Base-by-base conservation (phyloP, 2,329 filamentous ascomycete species). In the Achaetomium macrosporum region DNA sequence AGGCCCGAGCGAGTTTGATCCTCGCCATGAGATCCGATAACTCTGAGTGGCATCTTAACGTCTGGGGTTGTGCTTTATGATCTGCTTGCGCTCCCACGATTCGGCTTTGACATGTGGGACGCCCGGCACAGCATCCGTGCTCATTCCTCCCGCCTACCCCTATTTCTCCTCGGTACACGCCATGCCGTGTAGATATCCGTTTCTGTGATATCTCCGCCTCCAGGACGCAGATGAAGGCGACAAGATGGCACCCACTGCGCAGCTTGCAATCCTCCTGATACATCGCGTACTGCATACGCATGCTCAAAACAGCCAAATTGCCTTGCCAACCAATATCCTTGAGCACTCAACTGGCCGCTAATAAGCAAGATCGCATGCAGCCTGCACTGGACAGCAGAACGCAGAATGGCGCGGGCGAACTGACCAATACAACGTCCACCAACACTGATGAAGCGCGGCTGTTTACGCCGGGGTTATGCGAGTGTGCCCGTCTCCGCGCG, bases 21-120 rank as follows among this genome's bases (percentile, higher is more conserved):
- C 46, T 11, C 59, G 35, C 46, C 40, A 42, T 42, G 48, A 37
- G 42, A 33, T 35, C 50, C 40, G 48, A 45, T 30, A 13, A 16
- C 15, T 15, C n/a, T 41, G 16, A 20, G 6, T 11, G 39, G 5
- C 47, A 56, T 58, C 49, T 54, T 60, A 60, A 60, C 47, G 49
- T 49, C 56, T 45, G 56, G 59, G 55, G 17, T 55, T 44, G 17
- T 43, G 46, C 36, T 53, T 51, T 60, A 61, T 52, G 59, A 61
- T 61, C 59, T 47, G 20, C 51, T 37, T 51, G n/a, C 20, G 25
- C 20, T 39, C 25, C 42, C 33, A n/a, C n/a, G n/a, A n/a, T n/a
- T n/a, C n/a, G n/a, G n/a, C 44, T 39, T 51, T 25, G 47, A 42
- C 39, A 52, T 49, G 47, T 53, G 50, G 55, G 52, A 55, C 48